Percentiles rank a stretch among this genome's conserved stretches.
These are phyloP conservation scores for Botrytis porri DNA, from an alignment of 2,329 filamentous ascomycete species.

Conservation along the genomic window DNA sequence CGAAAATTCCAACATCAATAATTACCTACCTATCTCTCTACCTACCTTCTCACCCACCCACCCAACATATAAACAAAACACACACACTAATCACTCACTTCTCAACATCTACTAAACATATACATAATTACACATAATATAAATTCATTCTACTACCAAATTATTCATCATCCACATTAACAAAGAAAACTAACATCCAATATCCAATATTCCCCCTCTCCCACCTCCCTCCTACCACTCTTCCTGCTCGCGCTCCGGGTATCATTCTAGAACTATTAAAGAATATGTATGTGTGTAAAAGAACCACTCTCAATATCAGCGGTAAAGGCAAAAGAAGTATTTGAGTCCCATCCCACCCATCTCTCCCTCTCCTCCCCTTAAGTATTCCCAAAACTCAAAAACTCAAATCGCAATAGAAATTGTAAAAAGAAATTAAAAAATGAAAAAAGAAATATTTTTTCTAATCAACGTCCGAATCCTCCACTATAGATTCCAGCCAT, in stretches of 20 bases:
- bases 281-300: slow-evolving; percentile 13
- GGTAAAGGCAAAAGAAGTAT: background rate
- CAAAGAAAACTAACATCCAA: background rate
- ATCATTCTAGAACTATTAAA: slow-evolving; percentile 20
- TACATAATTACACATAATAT: background rate
- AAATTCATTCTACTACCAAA: background rate
- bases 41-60: too few relatives aligned
- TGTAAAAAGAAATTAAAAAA: background rate
- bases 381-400: background rate
- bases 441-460: background rate
- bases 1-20: too few relatives aligned
- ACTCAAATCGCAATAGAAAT: slow-evolving; percentile 1
- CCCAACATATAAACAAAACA: background rate
- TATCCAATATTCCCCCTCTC: background rate
- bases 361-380: background rate
- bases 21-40: too few relatives aligned
- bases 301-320: background rate
- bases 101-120: background rate
- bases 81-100: background rate
- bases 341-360: background rate
- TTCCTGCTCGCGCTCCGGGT: slow-evolving; percentile 2
- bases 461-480: slow-evolving; percentile 6
- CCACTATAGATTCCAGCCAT: slow-evolving; percentile 22
- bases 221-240: background rate
- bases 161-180: slow-evolving; percentile 9